Evolutionary conservation across 75 land plant species (phyloP).

Genomic region (Cryptomeria japonica): DNA sequence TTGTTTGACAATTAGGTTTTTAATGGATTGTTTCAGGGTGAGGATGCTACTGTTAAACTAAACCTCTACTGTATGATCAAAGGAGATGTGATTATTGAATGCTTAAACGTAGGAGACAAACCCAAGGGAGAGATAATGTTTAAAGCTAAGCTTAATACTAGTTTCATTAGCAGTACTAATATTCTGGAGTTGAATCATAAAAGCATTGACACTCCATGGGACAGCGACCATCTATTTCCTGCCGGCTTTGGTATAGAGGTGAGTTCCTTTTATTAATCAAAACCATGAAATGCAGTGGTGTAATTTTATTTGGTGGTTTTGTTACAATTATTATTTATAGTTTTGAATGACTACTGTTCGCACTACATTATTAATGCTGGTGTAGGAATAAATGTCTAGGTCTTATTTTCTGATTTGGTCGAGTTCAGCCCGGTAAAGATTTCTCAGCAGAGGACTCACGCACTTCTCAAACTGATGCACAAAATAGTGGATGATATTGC

Average conservation of each 20-base stretch:
- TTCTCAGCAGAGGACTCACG: no score
- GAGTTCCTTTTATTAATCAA: no score
- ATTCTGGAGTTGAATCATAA: background rate
- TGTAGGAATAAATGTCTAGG: no score
- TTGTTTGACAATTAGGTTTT: background rate
- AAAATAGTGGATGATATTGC: no score
- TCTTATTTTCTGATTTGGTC: no score
- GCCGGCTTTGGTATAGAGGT: background rate
- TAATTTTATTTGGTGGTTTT: no score
- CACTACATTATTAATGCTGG: no score
- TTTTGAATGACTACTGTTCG: no score
- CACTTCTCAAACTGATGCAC: no score
- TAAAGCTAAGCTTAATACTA: background rate
- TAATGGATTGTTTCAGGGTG: background rate
- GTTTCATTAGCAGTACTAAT: background rate
- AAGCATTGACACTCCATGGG: slow-evolving; percentile 4
- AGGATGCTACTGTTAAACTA: background rate
- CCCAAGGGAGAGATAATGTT: background rate
- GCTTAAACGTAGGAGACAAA: background rate
- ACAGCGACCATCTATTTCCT: background rate
- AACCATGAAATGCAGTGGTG: no score
- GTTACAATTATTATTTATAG: no score
- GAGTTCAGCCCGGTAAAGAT: no score
- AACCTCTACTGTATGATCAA: background rate
- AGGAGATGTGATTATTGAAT: slow-evolving; percentile 3